phyloP scores from a whole-genome alignment of 2,329 filamentous ascomycete species.

The Nannizziopsis barbatae region DNA sequence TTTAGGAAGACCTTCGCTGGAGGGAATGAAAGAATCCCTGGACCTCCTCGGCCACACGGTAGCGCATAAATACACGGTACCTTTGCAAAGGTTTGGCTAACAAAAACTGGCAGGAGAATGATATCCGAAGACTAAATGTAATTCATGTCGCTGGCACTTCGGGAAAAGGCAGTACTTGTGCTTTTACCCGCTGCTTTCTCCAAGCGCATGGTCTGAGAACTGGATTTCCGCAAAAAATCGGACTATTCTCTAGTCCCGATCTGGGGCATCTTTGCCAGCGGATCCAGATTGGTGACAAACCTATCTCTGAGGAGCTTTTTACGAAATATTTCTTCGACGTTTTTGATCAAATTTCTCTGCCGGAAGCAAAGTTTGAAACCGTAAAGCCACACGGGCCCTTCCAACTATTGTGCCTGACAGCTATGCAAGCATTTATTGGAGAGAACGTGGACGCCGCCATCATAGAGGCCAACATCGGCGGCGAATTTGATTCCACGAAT shows the following conservation, averaged over 20 bases:
- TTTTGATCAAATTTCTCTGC: no score
- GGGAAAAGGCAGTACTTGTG: conserved; percentile 63
- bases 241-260: conserved; percentile 59
- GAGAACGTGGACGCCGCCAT: conserved; percentile 52
- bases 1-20: no score
- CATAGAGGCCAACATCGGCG: conserved; percentile 57
- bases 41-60: no score
- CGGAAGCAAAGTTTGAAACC: no score
- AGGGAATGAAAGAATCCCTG: no score
- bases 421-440: conserved; percentile 52
- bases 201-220: conserved; percentile 25
- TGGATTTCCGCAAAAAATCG: conserved; percentile 36
- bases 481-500: conserved; percentile 58
- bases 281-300: conserved; percentile 20
- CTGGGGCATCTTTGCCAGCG: conserved; percentile 17
- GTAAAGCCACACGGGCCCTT: background rate
- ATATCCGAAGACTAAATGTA: conserved; percentile 42
- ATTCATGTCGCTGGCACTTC: conserved; percentile 66
- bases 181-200: conserved; percentile 55
- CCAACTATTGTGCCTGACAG: conserved; percentile 43
- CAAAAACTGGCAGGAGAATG: no score
- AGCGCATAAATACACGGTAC: no score
- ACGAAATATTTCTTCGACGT: conserved; percentile 20
- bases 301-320: conserved; percentile 15
- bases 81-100: no score